phyloP scores from a whole-genome alignment of 2,329 filamentous ascomycete genomes.

The Rutstroemia sp. region DNA sequence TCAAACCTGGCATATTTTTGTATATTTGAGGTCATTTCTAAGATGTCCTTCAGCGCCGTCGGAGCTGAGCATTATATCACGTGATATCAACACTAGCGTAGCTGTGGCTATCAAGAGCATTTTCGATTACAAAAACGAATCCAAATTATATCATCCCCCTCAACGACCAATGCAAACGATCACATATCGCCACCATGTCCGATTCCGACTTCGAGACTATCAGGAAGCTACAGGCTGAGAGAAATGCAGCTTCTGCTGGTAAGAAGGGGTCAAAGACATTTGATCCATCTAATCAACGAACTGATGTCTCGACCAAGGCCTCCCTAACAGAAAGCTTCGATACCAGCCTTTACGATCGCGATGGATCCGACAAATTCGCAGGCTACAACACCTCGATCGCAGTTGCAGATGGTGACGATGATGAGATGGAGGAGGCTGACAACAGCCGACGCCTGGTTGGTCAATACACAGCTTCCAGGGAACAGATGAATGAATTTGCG shows the following conservation, averaged over 20 bases:
- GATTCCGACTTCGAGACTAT: constrained; percentile 83
- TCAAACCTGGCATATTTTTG: too few relatives aligned
- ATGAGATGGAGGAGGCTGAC: constrained; percentile 68
- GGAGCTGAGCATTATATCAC: not conserved
- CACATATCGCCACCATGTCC: constrained; percentile 42
- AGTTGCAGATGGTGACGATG: constrained; percentile 68
- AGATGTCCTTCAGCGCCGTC: too few relatives aligned
- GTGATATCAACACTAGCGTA: not conserved
- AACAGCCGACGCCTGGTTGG: constrained; percentile 74
- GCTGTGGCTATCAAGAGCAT: constrained; percentile 6
- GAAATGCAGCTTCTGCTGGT: constrained; percentile 68
- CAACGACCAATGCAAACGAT: constrained; percentile 5
- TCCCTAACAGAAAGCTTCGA: constrained; percentile 88
- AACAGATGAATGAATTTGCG: constrained; percentile 92
- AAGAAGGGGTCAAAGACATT: constrained; percentile 79
- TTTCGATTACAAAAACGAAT: not conserved
- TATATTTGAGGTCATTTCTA: too few relatives aligned
- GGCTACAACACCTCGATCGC: constrained; percentile 91
- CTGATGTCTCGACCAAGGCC: constrained; percentile 79
- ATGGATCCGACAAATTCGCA: constrained; percentile 71
- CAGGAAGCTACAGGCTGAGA: constrained; percentile 84
- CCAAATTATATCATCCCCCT: constrained; percentile 7
- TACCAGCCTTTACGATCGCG: constrained; percentile 75
- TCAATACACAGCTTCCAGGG: constrained; percentile 89
- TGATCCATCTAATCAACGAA: constrained; percentile 72